Base-by-base conservation (phyloP, 331 rosid genomes). In the Saraca asoca region DNA sequence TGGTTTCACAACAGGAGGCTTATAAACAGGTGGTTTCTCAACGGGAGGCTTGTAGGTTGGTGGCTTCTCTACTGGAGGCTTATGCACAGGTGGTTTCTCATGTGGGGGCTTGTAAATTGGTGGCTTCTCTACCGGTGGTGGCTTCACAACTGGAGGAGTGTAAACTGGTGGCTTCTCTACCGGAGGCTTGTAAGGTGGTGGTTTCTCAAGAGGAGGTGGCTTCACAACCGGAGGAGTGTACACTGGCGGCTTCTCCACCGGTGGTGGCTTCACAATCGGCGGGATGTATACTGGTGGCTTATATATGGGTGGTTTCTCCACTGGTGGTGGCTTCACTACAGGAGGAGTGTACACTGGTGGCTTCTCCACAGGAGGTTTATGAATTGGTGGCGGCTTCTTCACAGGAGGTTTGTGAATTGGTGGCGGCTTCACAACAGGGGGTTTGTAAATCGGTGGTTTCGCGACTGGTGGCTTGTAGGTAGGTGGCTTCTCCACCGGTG, bases 291-390 rank as follows among this genome's bases (percentile, higher is more conserved):
- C 19, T n/a, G n/a, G n/a, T n/a, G n/a, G n/a, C n/a, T n/a, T n/a
- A n/a, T n/a, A n/a, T n/a, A n/a, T n/a, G 4, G 83, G 68, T 18
- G 84, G 72, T 0, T 75, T 60, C 24, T 39, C 79, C 24, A 31
- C 10, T 0, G 73, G 79, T 0, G 81, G 76, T 1, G 72, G 83
- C 11, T 55, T 43, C n/a, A n/a, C n/a, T n/a, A n/a, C n/a, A n/a
- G n/a, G n/a, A n/a, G n/a, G n/a, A n/a, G n/a, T n/a, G 4, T 63
- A 14, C 6, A 31, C 64, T 5, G 73, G 78, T 5, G 75, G 79
- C 1, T 61, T 31, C 5, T 64, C 48, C 1, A 16, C 18, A n/a
- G n/a, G n/a, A n/a, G n/a, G n/a, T n/a, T n/a, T n/a, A n/a, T n/a
- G n/a, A n/a, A n/a, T n/a, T 13, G 31, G 55, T 0, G 62, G 62